Evolutionary conservation across 2,329 filamentous ascomycete species (phyloP).

Genomic region (Colletotrichum kahawae): DNA sequence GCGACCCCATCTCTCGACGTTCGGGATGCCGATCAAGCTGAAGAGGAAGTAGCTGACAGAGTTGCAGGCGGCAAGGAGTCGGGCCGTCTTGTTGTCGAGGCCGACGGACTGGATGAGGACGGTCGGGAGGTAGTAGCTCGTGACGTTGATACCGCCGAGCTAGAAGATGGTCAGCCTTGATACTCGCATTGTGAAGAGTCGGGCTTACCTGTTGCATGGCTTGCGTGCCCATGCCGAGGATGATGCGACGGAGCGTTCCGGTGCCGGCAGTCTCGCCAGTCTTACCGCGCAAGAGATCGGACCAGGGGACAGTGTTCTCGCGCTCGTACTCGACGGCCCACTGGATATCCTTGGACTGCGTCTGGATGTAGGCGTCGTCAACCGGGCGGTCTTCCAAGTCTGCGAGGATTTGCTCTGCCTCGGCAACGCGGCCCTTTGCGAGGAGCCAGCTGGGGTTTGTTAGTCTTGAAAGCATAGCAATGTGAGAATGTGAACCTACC

Average conservation of each 20-base stretch:
- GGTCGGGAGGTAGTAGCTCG: constrained; percentile 41
- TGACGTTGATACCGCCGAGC: constrained; percentile 34
- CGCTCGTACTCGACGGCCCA: constrained; percentile 34
- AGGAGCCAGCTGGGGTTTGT: constrained; percentile 27
- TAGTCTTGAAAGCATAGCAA: neutral
- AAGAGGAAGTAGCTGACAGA: constrained; percentile 34
- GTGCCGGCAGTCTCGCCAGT: constrained; percentile 49
- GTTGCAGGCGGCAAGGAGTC: constrained; percentile 56
- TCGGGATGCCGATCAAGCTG: constrained; percentile 29
- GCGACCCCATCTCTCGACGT: constrained; percentile 49
- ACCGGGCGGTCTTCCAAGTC: constrained; percentile 27
- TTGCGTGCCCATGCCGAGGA: constrained; percentile 53
- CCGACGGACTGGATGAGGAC: constrained; percentile 58
- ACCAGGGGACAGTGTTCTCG: constrained; percentile 53
- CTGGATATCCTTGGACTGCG: constrained; percentile 33
- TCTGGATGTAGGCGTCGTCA: constrained; percentile 28
- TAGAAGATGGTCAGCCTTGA: too few relatives aligned
- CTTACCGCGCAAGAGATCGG: constrained; percentile 51
- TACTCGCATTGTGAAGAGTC: too few relatives aligned
- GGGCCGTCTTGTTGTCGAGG: constrained; percentile 50
- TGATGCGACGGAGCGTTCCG: constrained; percentile 51
- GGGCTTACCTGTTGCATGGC: constrained; percentile 24
- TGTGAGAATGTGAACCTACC: constrained; percentile 19
- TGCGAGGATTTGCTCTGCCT: constrained; percentile 34
- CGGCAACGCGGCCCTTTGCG: constrained; percentile 26